Conservation (phyloP, 2,329 filamentous ascomycete genomes). For the Aspergillus niger region DNA sequence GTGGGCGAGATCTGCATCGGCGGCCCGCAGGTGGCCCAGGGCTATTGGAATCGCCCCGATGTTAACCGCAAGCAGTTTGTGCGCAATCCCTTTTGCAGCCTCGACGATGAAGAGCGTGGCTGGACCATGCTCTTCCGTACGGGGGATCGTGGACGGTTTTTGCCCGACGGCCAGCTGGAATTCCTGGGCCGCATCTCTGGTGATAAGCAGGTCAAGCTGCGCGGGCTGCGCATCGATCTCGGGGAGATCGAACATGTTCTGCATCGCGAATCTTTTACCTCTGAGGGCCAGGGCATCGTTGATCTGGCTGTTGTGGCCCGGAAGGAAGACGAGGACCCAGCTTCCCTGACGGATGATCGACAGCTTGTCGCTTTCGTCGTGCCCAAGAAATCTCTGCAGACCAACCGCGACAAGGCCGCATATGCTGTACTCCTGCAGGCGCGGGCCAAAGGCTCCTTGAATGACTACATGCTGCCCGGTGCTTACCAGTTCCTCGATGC, state of each 20-base stretch:
- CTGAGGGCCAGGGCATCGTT: background rate
- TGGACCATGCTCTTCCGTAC: slow-evolving; percentile 7
- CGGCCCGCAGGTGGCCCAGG: background rate
- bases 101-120: background rate
- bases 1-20: slow-evolving; percentile 6
- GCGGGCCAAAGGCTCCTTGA: background rate
- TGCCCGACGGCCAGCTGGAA: background rate
- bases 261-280: background rate
- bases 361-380: slow-evolving; percentile 8
- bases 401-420: background rate
- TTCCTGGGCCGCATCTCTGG: slow-evolving; percentile 4
- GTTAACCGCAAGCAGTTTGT: background rate
- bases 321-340: background rate
- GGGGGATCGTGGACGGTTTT: background rate
- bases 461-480: slow-evolving; percentile 7
- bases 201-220: slow-evolving; percentile 9
- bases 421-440: background rate
- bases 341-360: background rate
- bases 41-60: slow-evolving; percentile 1
- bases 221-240: slow-evolving; percentile 8
- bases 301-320: background rate
- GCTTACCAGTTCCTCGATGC: slow-evolving; percentile 1
- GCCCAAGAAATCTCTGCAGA: background rate
- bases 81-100: background rate
- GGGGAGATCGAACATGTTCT: slow-evolving; percentile 4